Conservation (phyloP, 306 rosid species). For the Sesbania bispinosa region DNA sequence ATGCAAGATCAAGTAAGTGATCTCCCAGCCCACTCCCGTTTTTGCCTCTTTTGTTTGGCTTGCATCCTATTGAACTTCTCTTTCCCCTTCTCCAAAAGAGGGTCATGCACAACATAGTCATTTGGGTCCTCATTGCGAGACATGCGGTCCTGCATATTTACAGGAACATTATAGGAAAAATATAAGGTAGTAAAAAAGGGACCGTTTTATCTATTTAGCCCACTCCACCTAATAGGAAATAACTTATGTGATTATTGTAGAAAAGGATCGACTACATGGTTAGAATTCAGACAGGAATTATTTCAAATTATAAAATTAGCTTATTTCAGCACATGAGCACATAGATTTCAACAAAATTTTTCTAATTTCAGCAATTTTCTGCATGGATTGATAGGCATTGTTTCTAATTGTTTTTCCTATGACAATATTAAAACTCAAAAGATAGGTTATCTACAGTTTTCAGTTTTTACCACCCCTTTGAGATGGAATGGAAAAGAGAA, state of each 20-base stretch:
- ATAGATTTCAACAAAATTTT: background rate
- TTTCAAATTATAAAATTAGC: background rate
- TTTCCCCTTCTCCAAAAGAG: constrained; percentile 93
- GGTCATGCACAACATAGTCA: constrained; percentile 87
- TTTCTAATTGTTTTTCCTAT: background rate
- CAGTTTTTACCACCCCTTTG: background rate
- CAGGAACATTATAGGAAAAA: background rate
- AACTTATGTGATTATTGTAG: background rate
- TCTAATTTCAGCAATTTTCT: background rate
- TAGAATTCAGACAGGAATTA: background rate
- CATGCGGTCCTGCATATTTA: constrained; percentile 70
- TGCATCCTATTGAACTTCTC: constrained; percentile 89
- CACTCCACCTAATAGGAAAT: background rate
- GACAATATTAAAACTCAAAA: background rate
- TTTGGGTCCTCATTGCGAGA: constrained; percentile 76
- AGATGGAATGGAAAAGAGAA: constrained; percentile 1
- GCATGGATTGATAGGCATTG: background rate
- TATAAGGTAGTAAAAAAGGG: background rate
- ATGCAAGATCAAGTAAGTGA: constrained; percentile 42
- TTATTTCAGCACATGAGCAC: background rate
- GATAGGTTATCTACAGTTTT: background rate
- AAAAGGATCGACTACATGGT: background rate
- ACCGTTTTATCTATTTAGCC: background rate
- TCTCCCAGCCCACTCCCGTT: constrained; percentile 55
- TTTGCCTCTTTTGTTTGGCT: constrained; percentile 73